Evolutionary conservation across 2,329 filamentous ascomycete species (phyloP).

Genomic region (Pyrenochaeta sp.): DNA sequence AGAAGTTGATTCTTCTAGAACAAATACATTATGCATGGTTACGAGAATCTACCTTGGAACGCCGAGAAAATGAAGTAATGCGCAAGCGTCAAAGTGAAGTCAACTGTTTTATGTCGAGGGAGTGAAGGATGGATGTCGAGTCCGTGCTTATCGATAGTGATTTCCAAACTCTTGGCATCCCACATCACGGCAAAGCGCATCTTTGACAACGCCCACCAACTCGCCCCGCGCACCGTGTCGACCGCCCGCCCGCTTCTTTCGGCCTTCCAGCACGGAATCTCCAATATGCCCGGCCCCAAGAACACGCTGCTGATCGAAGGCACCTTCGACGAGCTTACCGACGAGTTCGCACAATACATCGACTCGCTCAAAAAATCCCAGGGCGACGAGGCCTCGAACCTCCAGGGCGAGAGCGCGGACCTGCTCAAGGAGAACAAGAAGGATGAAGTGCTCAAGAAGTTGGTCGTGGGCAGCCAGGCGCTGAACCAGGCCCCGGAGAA

Average conservation of each 20-base stretch:
- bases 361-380: constrained; percentile 75
- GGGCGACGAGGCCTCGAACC: constrained; percentile 59
- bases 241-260: constrained; percentile 23
- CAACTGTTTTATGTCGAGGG: no score
- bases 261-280: constrained; percentile 29
- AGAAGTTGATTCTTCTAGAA: no score
- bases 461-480: constrained; percentile 78
- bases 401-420: constrained; percentile 72
- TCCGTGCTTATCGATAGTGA: constrained; percentile 22
- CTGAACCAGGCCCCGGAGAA: constrained; percentile 91
- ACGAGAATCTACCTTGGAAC: no score
- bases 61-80: no score
- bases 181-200: constrained; percentile 30
- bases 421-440: constrained; percentile 73
- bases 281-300: constrained; percentile 65
- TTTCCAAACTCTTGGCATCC: constrained; percentile 38
- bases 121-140: not conserved
- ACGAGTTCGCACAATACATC: constrained; percentile 94
- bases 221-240: constrained; percentile 23
- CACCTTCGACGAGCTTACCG: constrained; percentile 87
- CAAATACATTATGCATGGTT: no score
- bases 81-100: no score
- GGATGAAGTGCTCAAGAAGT: constrained; percentile 86
- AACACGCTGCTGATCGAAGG: constrained; percentile 82
- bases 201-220: constrained; percentile 33